Percentiles rank a stretch among this genome's conserved stretches.
Evolutionary conservation across 1,284 basidiomycete species (phyloP).

Genomic region (Fomitopsis pinicola): DNA sequence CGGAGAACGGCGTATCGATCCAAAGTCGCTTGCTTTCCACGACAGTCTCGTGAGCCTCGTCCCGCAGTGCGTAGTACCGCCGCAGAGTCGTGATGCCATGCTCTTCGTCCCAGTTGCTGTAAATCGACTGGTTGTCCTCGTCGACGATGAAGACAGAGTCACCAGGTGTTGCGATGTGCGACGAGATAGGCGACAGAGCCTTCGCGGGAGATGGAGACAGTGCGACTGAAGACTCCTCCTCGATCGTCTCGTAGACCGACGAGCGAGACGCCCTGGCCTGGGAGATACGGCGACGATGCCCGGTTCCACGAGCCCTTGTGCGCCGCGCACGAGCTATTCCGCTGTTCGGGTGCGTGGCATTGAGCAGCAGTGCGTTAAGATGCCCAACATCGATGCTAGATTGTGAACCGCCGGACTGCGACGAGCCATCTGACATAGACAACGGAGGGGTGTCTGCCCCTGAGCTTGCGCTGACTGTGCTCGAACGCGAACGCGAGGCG

Average conservation of each 20-base stretch:
- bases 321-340: slow-evolving; percentile 29
- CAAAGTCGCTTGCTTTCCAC: slow-evolving; percentile 61
- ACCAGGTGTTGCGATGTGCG: slow-evolving; percentile 13
- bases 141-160: slow-evolving; percentile 55
- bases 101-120: slow-evolving; percentile 61
- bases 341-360: slow-evolving; percentile 34
- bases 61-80: slow-evolving; percentile 62
- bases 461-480: slow-evolving; percentile 60
- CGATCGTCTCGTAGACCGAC: slow-evolving; percentile 75
- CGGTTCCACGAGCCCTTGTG: slow-evolving; percentile 51
- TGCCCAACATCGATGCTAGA: slow-evolving; percentile 71
- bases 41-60: slow-evolving; percentile 66
- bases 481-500: slow-evolving; percentile 56
- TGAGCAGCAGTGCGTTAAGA: slow-evolving; percentile 51
- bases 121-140: slow-evolving; percentile 45
- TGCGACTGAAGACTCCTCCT: slow-evolving; percentile 53
- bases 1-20: slow-evolving; percentile 69
- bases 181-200: slow-evolving; percentile 10
- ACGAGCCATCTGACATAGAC: slow-evolving; percentile 58
- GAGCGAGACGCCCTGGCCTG: slow-evolving; percentile 56
- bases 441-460: slow-evolving; percentile 69
- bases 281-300: slow-evolving; percentile 67
- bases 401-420: slow-evolving; percentile 63
- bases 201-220: slow-evolving; percentile 34
- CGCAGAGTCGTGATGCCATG: slow-evolving; percentile 54